Evolutionary conservation across 768 basidiomycete species (phyloP), one percentile per base, ranked within the genome.

Genomic region (Hygrophorus russula): DNA sequence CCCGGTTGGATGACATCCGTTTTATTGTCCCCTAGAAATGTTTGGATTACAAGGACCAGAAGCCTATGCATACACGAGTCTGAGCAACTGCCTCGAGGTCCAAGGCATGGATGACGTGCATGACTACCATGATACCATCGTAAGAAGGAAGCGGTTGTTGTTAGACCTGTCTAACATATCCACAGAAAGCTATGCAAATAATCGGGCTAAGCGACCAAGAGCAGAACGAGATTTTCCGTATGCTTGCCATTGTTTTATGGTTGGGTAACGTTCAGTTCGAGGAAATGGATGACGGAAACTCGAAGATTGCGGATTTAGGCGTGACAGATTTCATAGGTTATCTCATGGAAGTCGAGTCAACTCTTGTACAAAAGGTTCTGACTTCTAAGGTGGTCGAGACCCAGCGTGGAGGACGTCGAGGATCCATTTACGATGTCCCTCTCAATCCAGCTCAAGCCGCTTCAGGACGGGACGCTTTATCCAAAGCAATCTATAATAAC

Each of bases 401-500:
- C 0, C 82, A 87, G 52, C 74, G 87, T 46, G 91, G 92, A 36
- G 94, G 96, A 5, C 72, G 91, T 35, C 65, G 96, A 61, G 96
- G 93, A 45, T 96, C 92, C 0, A 73, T 97, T n/a, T 98, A 98
- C 57, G 90, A 98, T 48, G 94, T 98, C 0, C 96, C 93, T 10
- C 63, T 90, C 27, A 99, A 98, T 56, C 85, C 87, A 8, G 73
- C 93, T 5, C 96, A 99, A 59, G 96, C 96, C 2, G 65, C 65
- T 0, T 76, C 93, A 1, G 92, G 89, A 15, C 68, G 93, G 45
- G 90, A 98, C 63, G 96, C 96, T 0, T 67, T 99, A 31, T 69
- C 94, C 3, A 94, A 98, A 60, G 94, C 92, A 12, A 81, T 99
- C 50, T 99, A 99, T 64, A 97, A 93, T 66, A 97, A 98, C 60